Evolutionary conservation across 2,329 filamentous ascomycete genomes (phyloP).

Genomic region (Alternaria triticina): DNA sequence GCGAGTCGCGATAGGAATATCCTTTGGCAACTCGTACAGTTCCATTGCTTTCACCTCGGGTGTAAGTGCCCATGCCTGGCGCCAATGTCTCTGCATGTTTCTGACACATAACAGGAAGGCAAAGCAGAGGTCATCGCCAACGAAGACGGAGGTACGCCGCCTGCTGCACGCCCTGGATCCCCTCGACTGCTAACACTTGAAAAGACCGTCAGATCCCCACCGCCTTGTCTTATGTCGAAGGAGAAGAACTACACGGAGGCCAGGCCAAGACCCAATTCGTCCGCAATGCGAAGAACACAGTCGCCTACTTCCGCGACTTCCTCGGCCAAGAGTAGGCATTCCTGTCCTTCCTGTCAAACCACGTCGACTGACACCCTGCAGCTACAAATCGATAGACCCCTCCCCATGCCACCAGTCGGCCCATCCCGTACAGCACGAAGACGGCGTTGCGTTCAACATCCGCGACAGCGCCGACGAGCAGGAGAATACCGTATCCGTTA

Average conservation of each 20-base stretch:
- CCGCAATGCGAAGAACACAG: slow-evolving; percentile 89
- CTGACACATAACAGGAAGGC: slow-evolving; percentile 67
- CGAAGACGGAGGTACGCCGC: slow-evolving; percentile 84
- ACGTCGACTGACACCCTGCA: slow-evolving; percentile 41
- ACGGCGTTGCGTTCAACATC: slow-evolving; percentile 79
- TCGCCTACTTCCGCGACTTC: slow-evolving; percentile 96
- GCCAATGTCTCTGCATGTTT: background rate
- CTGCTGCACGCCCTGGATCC: slow-evolving; percentile 5
- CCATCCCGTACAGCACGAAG: slow-evolving; percentile 78
- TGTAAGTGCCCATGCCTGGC: slow-evolving; percentile 48
- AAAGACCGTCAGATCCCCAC: slow-evolving; percentile 95
- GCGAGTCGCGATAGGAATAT: slow-evolving; percentile 84
- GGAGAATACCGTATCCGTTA: slow-evolving; percentile 73
- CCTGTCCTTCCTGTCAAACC: background rate
- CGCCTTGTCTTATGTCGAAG: slow-evolving; percentile 90
- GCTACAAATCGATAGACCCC: slow-evolving; percentile 94
- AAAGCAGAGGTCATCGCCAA: slow-evolving; percentile 98
- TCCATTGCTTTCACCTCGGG: slow-evolving; percentile 87
- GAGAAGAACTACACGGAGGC: slow-evolving; percentile 94
- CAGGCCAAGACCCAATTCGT: slow-evolving; percentile 95
- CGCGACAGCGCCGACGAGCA: slow-evolving; percentile 68
- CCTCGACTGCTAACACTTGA: slow-evolving; percentile 15
- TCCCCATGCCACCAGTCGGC: slow-evolving; percentile 93
- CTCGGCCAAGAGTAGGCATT: slow-evolving; percentile 82
- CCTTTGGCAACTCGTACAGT: slow-evolving; percentile 98